Base-by-base conservation (phyloP, 1,139 yeast species). In the Yamadazyma diddensiae region DNA sequence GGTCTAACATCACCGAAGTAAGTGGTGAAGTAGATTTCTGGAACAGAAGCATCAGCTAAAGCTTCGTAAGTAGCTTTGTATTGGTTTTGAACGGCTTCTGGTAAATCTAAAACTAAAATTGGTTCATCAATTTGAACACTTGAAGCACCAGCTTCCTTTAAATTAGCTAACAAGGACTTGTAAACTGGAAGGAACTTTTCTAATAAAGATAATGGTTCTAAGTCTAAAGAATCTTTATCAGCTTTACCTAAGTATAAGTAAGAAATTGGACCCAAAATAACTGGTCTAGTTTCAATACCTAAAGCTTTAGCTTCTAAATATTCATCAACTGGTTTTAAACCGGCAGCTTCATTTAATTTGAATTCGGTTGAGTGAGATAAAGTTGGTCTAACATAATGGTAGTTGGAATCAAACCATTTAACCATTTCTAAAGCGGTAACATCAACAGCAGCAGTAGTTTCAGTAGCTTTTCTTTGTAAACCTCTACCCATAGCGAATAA, bases 401-500 rank as follows among this genome's bases (percentile, higher is more conserved):
- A 92, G 86, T 92, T 92, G 46, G 97, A 85, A 70, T 92, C 98
- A 54, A 92, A 92, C 98, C 98, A 92, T 77, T 92, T 92, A 55
- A 92, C 98, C 98, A 92, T 92, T 79, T 92, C 98, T 67, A 87
- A 79, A 54, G 98, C 98, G 48, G 97, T 92, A 43, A 92, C 98
- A 68, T 94, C 98, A 52, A 92, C 96, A 50, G 95, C 95, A 51
- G 83, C 77, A 43, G 80, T 64, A 50, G 90, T 62, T 52, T 84
- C 96, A 49, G 94, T 84, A 50, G 95, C 95, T 70, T 84, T 82
- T 73, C 94, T 86, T 77, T 94, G 98, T 65, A 92, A 79, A 81
- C 98, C 98, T 80, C 98, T 88, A 70, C 97, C 98, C 98, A 92
- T 94, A 59, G 98, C 98, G 64, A 92, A 92, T 59, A 86, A 73